Conservation (phyloP, 306 rosid genomes). For the Mimosa bimucronata region DNA sequence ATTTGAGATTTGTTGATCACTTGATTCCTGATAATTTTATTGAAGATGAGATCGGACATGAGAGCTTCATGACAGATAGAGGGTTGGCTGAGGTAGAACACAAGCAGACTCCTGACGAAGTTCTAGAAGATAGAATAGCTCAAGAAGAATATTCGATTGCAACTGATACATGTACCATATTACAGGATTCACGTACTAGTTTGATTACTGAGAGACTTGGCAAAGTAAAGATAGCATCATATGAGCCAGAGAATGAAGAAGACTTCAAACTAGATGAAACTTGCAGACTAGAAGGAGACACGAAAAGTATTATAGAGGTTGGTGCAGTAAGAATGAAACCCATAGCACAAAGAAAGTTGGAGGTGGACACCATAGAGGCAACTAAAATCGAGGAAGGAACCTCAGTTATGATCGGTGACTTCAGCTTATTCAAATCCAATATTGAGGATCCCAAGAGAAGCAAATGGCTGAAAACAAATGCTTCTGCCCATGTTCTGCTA, state of each 20-base stretch:
- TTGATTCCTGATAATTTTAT: conserved; percentile 1
- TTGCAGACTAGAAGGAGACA: conserved; percentile 29
- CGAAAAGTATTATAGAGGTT: conserved; percentile 19
- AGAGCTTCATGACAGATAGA: background rate
- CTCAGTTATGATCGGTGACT: conserved; percentile 27
- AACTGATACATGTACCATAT: conserved; percentile 20
- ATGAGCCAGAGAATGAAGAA: conserved; percentile 21
- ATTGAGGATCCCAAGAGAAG: conserved; percentile 13
- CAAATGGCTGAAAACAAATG: background rate
- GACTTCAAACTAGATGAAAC: background rate
- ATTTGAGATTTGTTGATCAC: conserved; percentile 11
- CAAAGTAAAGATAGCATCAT: conserved; percentile 26
- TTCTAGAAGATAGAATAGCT: conserved; percentile 36
- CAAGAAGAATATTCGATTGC: conserved; percentile 20
- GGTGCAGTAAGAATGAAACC: conserved; percentile 6
- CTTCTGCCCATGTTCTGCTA: conserved; percentile 4
- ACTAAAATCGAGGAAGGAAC: conserved; percentile 24
- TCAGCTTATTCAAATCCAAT: conserved; percentile 2
- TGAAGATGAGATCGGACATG: conserved; percentile 29
- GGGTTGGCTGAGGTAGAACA: conserved; percentile 25
- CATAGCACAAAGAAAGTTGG: conserved; percentile 13
- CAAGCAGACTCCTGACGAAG: conserved; percentile 5
- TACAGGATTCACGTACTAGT: conserved; percentile 8
- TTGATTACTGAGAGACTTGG: conserved; percentile 28
- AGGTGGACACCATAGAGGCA: conserved; percentile 8